A percentile compares a stretch with the other conserved stretches of the same genome.
Evolutionary conservation across 2,329 filamentous ascomycete genomes (phyloP).

Genomic region (Trichoderma lentiforme): DNA sequence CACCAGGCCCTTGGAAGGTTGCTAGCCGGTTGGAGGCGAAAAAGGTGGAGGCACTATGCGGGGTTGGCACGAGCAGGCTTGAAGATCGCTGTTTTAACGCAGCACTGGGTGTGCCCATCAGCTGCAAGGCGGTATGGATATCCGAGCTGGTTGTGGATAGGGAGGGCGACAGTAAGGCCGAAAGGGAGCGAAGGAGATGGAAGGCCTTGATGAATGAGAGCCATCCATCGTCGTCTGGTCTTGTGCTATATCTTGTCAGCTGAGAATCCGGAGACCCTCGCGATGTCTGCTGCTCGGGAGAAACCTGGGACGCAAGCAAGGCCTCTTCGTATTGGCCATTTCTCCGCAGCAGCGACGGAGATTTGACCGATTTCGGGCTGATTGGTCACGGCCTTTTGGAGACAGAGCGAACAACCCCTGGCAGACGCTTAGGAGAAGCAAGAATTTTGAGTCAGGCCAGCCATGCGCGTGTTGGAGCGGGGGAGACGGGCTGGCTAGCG

Average conservation of each 20-base stretch:
- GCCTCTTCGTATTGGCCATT: background rate
- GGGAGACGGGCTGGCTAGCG: background rate
- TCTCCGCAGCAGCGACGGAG: slow-evolving; percentile 12
- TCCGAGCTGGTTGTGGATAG: background rate
- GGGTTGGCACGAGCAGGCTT: slow-evolving; percentile 12
- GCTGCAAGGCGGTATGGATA: background rate
- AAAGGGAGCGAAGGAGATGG: background rate
- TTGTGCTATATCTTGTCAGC: background rate
- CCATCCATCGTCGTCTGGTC: background rate
- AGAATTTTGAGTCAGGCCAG: background rate
- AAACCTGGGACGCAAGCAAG: background rate
- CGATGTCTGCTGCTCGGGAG: background rate
- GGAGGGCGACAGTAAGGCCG: background rate
- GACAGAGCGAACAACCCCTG: background rate
- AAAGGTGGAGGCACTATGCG: slow-evolving; percentile 13
- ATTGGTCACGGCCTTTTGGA: slow-evolving; percentile 7
- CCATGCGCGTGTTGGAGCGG: background rate
- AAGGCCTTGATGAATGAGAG: background rate
- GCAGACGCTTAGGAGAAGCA: background rate
- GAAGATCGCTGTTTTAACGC: slow-evolving; percentile 8
- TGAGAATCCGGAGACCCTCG: background rate
- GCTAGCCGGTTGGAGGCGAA: slow-evolving; percentile 3
- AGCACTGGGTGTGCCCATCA: background rate
- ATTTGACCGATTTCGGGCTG: slow-evolving; percentile 9
- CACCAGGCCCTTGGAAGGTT: slow-evolving; percentile 6